Conservation (phyloP, 768 basidiomycete species). For the Gymnopilus junonius region DNA sequence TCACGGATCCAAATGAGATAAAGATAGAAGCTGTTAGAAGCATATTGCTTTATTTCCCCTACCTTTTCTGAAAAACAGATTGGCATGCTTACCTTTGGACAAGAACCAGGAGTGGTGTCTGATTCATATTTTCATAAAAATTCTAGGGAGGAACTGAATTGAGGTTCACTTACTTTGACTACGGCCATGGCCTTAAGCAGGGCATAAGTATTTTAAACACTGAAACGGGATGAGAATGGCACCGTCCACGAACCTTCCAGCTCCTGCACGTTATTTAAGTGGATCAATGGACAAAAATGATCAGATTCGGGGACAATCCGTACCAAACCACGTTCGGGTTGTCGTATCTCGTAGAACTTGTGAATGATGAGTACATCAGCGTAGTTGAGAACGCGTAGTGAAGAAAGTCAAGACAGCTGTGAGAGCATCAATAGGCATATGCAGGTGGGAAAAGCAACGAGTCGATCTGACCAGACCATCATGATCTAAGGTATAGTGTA, state of each 20-base stretch:
- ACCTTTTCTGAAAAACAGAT: too few species aligned
- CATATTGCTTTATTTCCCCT: too few species aligned
- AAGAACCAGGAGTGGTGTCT: background rate
- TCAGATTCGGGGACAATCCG: background rate
- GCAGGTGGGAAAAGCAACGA: background rate
- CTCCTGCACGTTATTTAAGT: background rate
- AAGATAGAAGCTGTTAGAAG: background rate
- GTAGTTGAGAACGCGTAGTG: background rate
- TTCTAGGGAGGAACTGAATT: background rate
- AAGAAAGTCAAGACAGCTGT: background rate
- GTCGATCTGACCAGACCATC: background rate
- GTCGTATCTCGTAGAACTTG: background rate
- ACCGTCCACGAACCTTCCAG: too few species aligned
- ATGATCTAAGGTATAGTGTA: background rate
- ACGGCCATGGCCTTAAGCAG: background rate
- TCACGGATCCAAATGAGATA: conserved; percentile 2
- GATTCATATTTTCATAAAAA: too few species aligned
- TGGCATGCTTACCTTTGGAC: background rate
- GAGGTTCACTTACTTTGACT: background rate
- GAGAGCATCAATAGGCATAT: background rate
- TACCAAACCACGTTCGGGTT: background rate
- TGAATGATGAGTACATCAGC: conserved; percentile 1
- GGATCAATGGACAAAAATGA: background rate
- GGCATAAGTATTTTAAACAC: too few species aligned
- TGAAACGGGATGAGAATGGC: background rate